Conservation (phyloP, 169 alveolate genomes). For the Plasmodium inui region DNA sequence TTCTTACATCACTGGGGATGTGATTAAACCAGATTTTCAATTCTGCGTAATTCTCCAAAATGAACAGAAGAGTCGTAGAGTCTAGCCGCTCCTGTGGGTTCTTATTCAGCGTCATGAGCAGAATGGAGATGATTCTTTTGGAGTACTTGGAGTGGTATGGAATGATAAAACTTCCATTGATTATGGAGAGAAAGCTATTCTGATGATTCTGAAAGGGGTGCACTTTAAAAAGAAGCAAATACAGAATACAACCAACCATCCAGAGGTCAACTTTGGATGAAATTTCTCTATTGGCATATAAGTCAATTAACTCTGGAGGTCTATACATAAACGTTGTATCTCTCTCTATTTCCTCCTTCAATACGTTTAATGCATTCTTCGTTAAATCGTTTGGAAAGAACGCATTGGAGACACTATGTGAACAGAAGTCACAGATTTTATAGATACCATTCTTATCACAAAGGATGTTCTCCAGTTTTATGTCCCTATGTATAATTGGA, state of each 20-base stretch:
- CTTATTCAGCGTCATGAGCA: constrained; percentile 46
- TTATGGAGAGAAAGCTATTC: constrained; percentile 74
- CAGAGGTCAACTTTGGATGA: constrained; percentile 90
- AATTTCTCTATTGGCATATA: constrained; percentile 81
- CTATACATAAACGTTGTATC: constrained; percentile 92
- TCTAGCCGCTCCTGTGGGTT: constrained; percentile 57
- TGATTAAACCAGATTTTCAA: constrained; percentile 52
- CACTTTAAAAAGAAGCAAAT: constrained; percentile 75
- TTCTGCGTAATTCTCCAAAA: constrained; percentile 67
- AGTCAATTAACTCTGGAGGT: constrained; percentile 94
- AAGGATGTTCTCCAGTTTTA: constrained; percentile 84
- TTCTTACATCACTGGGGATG: constrained; percentile 38
- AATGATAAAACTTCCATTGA: constrained; percentile 75
- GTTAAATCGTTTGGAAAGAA: constrained; percentile 73
- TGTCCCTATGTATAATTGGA: constrained; percentile 90
- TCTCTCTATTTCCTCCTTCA: constrained; percentile 88
- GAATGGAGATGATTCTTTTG: constrained; percentile 48
- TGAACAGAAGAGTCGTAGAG: constrained; percentile 61
- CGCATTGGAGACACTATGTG: constrained; percentile 79
- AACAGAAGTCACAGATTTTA: constrained; percentile 94
- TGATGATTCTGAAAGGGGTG: constrained; percentile 82
- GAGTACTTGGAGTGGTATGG: constrained; percentile 34
- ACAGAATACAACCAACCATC: constrained; percentile 93
- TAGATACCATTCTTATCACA: constrained; percentile 78
- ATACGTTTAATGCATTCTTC: constrained; percentile 50